phyloP scores from a whole-genome alignment of 192 early-diverging fungal genomes.

The Umbelopsis ramanniana region DNA sequence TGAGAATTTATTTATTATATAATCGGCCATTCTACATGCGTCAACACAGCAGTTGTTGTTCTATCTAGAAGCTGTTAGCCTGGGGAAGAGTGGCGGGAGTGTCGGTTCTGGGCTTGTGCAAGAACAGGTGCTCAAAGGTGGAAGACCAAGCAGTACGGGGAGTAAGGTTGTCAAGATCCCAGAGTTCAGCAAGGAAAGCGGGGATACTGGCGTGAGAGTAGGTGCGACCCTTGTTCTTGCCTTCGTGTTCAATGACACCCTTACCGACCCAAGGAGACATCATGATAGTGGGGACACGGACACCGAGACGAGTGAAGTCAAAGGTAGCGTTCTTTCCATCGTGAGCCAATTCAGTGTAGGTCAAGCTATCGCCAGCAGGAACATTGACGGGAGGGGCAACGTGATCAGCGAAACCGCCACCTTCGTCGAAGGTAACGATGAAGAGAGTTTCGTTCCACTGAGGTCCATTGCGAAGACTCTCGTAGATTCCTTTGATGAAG shows the following conservation, averaged over 20 bases:
- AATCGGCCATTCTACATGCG: no score
- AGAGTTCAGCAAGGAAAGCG: slow-evolving; percentile 22
- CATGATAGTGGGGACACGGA: slow-evolving; percentile 55
- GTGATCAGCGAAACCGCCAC: slow-evolving; percentile 54
- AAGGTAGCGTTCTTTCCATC: slow-evolving; percentile 38
- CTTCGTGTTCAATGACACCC: slow-evolving; percentile 32
- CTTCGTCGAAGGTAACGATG: slow-evolving; percentile 57
- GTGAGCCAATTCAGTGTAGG: slow-evolving; percentile 28
- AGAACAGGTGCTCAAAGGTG: slow-evolving; percentile 31
- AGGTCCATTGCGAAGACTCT: slow-evolving; percentile 47
- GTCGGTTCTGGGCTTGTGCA: slow-evolving; percentile 4
- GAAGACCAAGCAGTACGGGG: slow-evolving; percentile 30
- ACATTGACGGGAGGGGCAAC: slow-evolving; percentile 52
- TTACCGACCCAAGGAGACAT: slow-evolving; percentile 50
- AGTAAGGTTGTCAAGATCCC: slow-evolving; percentile 27
- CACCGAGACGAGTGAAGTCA: slow-evolving; percentile 53
- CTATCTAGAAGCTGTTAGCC: neutral
- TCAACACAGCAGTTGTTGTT: no score
- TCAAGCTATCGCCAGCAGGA: slow-evolving; percentile 45
- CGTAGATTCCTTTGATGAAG: slow-evolving; percentile 49
- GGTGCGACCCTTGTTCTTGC: slow-evolving; percentile 32
- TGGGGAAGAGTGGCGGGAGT: slow-evolving; percentile 16
- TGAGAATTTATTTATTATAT: no score
- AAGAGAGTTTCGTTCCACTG: slow-evolving; percentile 54
- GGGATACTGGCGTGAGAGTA: slow-evolving; percentile 22